Conservation (phyloP, 768 basidiomycete species). For the Termitomyces sp. region DNA sequence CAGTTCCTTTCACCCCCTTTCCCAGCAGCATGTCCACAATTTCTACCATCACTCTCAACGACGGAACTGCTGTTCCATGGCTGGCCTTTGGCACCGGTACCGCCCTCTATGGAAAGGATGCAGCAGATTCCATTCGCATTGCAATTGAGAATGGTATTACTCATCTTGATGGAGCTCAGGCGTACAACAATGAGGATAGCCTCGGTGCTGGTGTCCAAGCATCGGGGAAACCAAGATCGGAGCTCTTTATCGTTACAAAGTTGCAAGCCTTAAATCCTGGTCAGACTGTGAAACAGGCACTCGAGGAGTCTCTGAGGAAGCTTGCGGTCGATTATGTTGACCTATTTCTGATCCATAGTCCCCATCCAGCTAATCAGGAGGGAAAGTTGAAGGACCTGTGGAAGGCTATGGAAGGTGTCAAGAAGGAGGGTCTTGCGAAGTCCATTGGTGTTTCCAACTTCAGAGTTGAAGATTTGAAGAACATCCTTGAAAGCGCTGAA, state of each 20-base stretch:
- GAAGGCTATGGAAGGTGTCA: conserved; percentile 55
- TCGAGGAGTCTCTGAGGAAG: conserved; percentile 49
- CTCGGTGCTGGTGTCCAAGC: conserved; percentile 45
- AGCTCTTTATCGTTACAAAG: conserved; percentile 62
- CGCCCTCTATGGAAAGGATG: conserved; percentile 41
- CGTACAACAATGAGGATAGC: conserved; percentile 49
- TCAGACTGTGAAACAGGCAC: conserved; percentile 39
- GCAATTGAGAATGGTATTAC: conserved; percentile 55
- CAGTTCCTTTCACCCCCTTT: not conserved
- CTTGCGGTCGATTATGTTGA: conserved; percentile 52
- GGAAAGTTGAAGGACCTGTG: conserved; percentile 48
- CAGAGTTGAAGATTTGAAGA: conserved; percentile 44
- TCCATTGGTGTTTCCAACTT: conserved; percentile 75
- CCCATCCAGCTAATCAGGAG: conserved; percentile 26
- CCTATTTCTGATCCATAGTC: conserved; percentile 56
- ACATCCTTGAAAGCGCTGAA: conserved; percentile 42
- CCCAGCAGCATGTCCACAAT: conserved; percentile 12
- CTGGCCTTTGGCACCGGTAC: conserved; percentile 62
- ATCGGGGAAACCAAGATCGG: conserved; percentile 44
- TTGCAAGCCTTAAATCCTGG: conserved; percentile 35
- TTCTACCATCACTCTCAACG: conserved; percentile 42
- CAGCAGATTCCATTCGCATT: conserved; percentile 26
- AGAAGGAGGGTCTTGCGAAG: conserved; percentile 38
- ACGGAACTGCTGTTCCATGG: conserved; percentile 48
- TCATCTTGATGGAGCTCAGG: conserved; percentile 62